These are phyloP conservation scores for Eimeria necatrix DNA, from an alignment of 169 alveolate genomes.

Conservation along the genomic window DNA sequence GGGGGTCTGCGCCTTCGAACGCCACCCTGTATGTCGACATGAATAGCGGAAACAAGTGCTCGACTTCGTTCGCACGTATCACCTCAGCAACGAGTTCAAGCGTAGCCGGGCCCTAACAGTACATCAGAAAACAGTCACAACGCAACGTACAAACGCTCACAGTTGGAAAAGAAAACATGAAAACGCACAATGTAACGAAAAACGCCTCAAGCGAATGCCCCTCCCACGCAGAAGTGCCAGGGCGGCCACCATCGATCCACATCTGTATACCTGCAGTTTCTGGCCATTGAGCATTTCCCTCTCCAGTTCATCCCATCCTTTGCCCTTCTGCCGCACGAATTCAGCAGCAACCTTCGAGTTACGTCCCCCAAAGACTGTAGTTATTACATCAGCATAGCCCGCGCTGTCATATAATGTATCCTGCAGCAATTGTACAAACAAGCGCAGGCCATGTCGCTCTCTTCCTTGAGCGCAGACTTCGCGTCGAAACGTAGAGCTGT, in stretches of 20 bases:
- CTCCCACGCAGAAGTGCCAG: neutral
- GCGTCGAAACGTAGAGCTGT: no score
- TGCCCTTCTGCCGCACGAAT: slow-evolving; percentile 91
- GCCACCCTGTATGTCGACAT: slow-evolving; percentile 80
- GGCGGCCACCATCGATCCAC: neutral
- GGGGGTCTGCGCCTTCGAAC: slow-evolving; percentile 68
- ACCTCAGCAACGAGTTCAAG: slow-evolving; percentile 79
- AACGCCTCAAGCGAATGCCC: neutral
- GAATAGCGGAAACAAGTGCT: slow-evolving; percentile 81
- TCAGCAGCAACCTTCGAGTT: slow-evolving; percentile 95
- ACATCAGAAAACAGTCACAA: neutral
- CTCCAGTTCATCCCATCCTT: slow-evolving; percentile 93
- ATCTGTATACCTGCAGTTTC: slow-evolving; percentile 85
- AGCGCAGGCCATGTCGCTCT: no score
- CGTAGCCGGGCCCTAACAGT: slow-evolving; percentile 85
- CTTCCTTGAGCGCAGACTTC: no score
- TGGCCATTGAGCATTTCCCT: slow-evolving; percentile 94
- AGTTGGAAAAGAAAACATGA: neutral
- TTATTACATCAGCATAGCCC: slow-evolving; percentile 95
- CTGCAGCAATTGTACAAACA: slow-evolving; percentile 48
- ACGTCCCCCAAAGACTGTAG: slow-evolving; percentile 96
- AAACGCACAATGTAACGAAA: no score
- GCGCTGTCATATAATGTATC: slow-evolving; percentile 94
- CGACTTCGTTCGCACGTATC: slow-evolving; percentile 59
- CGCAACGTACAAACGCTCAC: neutral